Base-by-base conservation (phyloP, 345 rosid species). In the Acer campestre region DNA sequence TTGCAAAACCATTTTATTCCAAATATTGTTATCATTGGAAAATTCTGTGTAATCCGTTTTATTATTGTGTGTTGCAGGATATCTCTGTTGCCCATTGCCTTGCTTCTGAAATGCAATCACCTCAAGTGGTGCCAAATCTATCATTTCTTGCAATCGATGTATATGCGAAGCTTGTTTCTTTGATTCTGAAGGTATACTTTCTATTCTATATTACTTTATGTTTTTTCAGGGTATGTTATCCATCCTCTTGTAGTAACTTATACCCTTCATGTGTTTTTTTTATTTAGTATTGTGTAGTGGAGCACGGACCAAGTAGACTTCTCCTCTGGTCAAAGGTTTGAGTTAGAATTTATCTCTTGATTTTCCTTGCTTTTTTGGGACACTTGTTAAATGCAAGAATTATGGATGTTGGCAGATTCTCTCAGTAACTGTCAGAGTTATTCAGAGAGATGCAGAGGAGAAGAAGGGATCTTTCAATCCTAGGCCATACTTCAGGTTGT, bases 401-500 rank as follows among this genome's bases (percentile, higher is more conserved):
- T 17, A 16, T 56, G 65, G 6, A 29, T 55, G 68, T 75, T 17
- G 35, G 25, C 85, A 82, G 87, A 84, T 84, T 27, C 66, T 84
- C 61, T 56, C 69, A 29, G 81, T 84, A 7, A 74, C 83, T 27
- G 71, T 84, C 74, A 84, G 75, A 81, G 55, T 73, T 53, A 48
- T 82, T 31, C 87, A 81, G 63, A 84, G 71, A 67, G 85, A 84
- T 44, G 78, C 83, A 7, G 87, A 84, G 76, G 87, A 77, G 66
- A 84, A 77, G 74, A 81, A 79, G 72, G 53, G 67, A 27, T 63
- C 79, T 77, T 84, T 84, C 46, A 84, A 84, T 56, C 85, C 83
- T 10, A 84, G 87, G 68, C 85, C 85, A 20, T 84, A 81, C 61
- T 84, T 84, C 71, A 82, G 87, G 68, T 73, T 81, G 79, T 70